phyloP scores from a whole-genome alignment of 331 rosid species.

The Pyrus hybrid region DNA sequence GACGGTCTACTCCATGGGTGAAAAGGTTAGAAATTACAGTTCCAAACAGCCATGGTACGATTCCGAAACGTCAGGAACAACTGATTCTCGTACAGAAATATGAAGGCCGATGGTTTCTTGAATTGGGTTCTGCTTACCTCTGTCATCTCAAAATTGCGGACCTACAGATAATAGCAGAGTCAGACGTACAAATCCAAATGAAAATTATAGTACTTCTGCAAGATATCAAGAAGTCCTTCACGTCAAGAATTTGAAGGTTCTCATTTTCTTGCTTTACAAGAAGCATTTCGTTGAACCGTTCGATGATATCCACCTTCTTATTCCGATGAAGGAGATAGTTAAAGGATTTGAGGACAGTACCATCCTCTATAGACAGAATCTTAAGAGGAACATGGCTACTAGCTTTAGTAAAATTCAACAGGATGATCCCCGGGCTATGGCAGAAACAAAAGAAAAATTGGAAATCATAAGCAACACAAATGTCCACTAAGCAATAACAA shows the following conservation, averaged over 20 bases:
- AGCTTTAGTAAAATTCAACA: constrained; percentile 75
- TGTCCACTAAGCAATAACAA: constrained; percentile 3
- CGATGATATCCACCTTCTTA: constrained; percentile 97
- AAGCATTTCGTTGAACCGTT: constrained; percentile 95
- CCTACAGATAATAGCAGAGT: constrained; percentile 41
- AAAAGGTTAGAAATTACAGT: constrained; percentile 39
- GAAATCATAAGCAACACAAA: constrained; percentile 14
- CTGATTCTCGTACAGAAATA: constrained; percentile 93
- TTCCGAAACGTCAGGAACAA: constrained; percentile 83
- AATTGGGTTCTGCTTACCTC: constrained; percentile 88
- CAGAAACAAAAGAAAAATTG: not conserved
- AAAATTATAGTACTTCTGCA: not conserved
- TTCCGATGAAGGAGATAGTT: constrained; percentile 89
- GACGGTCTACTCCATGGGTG: constrained; percentile 66
- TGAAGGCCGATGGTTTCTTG: constrained; percentile 97
- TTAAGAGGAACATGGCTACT: constrained; percentile 89
- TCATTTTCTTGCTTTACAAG: constrained; percentile 99
- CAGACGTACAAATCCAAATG: constrained; percentile 9
- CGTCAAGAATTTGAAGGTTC: constrained; percentile 95
- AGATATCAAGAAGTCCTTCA: constrained; percentile 29
- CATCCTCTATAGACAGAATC: constrained; percentile 97
- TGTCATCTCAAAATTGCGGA: constrained; percentile 78
- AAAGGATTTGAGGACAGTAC: constrained; percentile 96
- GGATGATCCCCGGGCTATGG: constrained; percentile 92
- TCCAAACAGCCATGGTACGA: constrained; percentile 96